Evolutionary conservation across 352 stramenopile species (phyloP), one percentile per base, ranked within the genome.

Genomic region (Globisporangium abappressorium): DNA sequence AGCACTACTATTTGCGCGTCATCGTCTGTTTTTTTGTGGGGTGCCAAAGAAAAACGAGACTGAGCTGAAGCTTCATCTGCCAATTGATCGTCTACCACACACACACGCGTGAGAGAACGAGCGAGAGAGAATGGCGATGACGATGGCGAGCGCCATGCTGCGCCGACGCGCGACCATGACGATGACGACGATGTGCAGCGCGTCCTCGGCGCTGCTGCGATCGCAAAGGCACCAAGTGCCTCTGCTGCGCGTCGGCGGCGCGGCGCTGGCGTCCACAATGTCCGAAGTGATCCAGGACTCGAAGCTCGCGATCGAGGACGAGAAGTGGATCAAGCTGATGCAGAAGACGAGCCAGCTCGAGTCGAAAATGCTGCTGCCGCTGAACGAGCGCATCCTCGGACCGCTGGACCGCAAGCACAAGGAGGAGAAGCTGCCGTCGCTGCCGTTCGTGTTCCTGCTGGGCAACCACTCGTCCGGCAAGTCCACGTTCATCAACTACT

Each of bases 391-490:
- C 61, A 77, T 95, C 14, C 73, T 93, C 43, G 92, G 92, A 0
- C 92, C 92, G 34, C 70, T 98, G 47, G 95, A 98, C 72, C 85
- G 85, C 68, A 92, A 91, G 49, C 79, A 97, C 75, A 87, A 92
- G 53, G 91, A 95, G 46, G 93, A 97, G 69, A 94, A 97, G 71
- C 79, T 97, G 65, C 96, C 93, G 30, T 90, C 91, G 64, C 87
- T 99, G 69, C 98, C 98, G 6, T 99, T 99, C 70, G 98, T 99
- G 28, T 99, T 99, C 64, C 68, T 99, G 30, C 84, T 99, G 22
- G 98, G 98, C 28, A 99, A 99, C 82, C 98, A 99, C 79, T 99
- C 95, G 65, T 98, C 87, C 5, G 98, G 98, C 62, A 99, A 99
- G 77, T 98, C 91, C 3, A 98, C 89, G 38, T 99, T 99, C 70